Percentiles rank a stretch among this genome's conserved stretches.
phyloP scores from a whole-genome alignment of 176 grass and related monocot species.

The Ensete ventricosum region DNA sequence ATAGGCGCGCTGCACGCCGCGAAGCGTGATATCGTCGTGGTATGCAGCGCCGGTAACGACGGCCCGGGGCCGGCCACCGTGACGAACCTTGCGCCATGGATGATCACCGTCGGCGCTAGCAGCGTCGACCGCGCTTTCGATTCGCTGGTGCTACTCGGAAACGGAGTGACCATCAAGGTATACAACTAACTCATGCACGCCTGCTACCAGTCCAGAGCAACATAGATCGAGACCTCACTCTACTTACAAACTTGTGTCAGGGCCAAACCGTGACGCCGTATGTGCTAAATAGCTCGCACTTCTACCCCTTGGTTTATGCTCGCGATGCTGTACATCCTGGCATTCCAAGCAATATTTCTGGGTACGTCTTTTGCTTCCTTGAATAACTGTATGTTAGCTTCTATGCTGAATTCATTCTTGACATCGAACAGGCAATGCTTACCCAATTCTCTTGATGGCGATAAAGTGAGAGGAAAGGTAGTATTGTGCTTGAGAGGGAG shows the following conservation, averaged over 20 bases:
- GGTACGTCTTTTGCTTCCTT: constrained; percentile 29
- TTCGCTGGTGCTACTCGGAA: constrained; percentile 47
- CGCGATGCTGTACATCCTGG: constrained; percentile 52
- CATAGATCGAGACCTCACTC: not conserved
- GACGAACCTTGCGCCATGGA: constrained; percentile 83
- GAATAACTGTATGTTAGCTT: not conserved
- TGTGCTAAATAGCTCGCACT: constrained; percentile 19
- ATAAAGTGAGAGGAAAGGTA: constrained; percentile 70
- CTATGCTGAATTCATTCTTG: not conserved
- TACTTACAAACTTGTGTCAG: constrained; percentile 19
- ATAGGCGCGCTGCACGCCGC: constrained; percentile 60
- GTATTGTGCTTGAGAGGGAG: constrained; percentile 66
- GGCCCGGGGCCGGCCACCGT: constrained; percentile 61
- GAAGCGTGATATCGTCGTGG: constrained; percentile 50
- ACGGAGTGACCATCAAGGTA: constrained; percentile 48
- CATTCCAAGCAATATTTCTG: constrained; percentile 49
- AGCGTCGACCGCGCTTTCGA: constrained; percentile 86
- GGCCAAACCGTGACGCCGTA: constrained; percentile 74
- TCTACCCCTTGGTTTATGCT: constrained; percentile 63
- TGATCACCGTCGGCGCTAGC: constrained; percentile 78
- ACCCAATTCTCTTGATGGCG: constrained; percentile 47
- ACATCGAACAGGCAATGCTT: constrained; percentile 62
- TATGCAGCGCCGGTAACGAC: constrained; percentile 77
- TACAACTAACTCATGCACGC: not conserved
- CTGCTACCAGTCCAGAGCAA: not conserved